Evolutionary conservation across 805 yeast species (phyloP).

Genomic region (Kluyveromyces siamensis): DNA sequence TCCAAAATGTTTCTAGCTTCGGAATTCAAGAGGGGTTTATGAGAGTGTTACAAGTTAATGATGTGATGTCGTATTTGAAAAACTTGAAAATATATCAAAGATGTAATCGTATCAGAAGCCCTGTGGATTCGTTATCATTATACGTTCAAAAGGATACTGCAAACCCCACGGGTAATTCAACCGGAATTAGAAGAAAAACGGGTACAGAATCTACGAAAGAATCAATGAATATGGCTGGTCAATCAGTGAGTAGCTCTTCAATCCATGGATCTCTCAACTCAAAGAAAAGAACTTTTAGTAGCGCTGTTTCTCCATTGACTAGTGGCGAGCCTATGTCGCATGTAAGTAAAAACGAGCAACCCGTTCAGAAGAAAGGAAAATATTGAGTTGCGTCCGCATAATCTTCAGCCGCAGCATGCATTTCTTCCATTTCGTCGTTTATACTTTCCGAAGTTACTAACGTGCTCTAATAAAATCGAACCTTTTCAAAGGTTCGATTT

Average conservation of each 20-base stretch:
- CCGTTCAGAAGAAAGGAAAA: not conserved
- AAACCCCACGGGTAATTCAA: not conserved
- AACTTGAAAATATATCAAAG: conserved; percentile 54
- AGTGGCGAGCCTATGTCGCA: not conserved
- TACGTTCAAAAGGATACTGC: conserved; percentile 15
- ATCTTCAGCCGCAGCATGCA: not conserved
- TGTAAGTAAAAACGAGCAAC: not conserved
- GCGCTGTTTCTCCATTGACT: conserved; percentile 7
- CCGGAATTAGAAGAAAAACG: not conserved
- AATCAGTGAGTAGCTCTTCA: not conserved
- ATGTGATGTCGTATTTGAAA: conserved; percentile 64
- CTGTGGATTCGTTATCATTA: conserved; percentile 44
- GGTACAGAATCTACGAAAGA: not conserved
- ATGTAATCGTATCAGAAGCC: conserved; percentile 40
- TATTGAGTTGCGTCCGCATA: not conserved
- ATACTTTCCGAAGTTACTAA: not conserved
- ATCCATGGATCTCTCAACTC: not conserved
- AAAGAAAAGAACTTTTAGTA: conserved; percentile 4
- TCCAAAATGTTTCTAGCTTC: conserved; percentile 40
- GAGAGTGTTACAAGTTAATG: conserved; percentile 66
- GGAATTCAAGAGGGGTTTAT: conserved; percentile 61
- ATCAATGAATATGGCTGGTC: not conserved
- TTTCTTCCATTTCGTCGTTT: no score
- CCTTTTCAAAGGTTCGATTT: not conserved
- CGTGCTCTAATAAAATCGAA: not conserved